phyloP scores from a whole-genome alignment of 108 stramenopile species.

The Nitzschia palea region DNA sequence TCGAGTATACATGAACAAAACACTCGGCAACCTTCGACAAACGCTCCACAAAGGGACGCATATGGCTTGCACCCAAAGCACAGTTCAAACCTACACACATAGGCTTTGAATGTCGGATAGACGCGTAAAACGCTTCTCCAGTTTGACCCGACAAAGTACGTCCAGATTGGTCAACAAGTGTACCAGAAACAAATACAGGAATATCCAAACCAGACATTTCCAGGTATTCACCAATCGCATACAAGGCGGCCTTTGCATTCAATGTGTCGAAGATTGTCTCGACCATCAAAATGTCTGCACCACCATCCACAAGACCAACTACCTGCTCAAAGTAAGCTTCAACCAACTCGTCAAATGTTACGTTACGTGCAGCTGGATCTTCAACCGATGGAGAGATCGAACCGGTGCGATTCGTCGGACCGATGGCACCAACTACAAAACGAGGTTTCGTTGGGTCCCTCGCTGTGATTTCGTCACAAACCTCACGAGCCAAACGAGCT shows the following conservation, averaged over 20 bases:
- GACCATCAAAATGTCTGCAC: conserved; percentile 95
- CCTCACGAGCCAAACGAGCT: conserved; percentile 94
- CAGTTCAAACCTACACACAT: conserved; percentile 99
- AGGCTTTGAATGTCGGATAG: conserved; percentile 96
- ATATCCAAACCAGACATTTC: conserved; percentile 90
- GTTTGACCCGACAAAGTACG: conserved; percentile 98
- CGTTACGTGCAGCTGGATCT: conserved; percentile 93
- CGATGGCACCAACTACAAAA: conserved; percentile 96
- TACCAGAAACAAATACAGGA: conserved; percentile 97
- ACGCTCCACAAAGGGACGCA: conserved; percentile 95
- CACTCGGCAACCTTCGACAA: conserved; percentile 91
- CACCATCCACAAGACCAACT: conserved; percentile 95
- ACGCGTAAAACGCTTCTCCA: conserved; percentile 97
- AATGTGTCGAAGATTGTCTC: conserved; percentile 99
- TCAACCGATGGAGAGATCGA: conserved; percentile 97
- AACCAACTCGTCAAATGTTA: conserved; percentile 98
- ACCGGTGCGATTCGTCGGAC: conserved; percentile 97
- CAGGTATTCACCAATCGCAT: conserved; percentile 90
- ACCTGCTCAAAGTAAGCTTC: conserved; percentile 95
- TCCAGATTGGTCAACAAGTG: conserved; percentile 97
- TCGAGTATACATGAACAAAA: conserved; percentile 97
- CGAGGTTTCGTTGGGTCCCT: conserved; percentile 93
- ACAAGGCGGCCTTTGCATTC: conserved; percentile 98
- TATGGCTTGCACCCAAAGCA: conserved; percentile 96
- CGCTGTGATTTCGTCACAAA: conserved; percentile 94